Conservation (phyloP, 2,329 filamentous ascomycete species). For the Cercospora berteroae region DNA sequence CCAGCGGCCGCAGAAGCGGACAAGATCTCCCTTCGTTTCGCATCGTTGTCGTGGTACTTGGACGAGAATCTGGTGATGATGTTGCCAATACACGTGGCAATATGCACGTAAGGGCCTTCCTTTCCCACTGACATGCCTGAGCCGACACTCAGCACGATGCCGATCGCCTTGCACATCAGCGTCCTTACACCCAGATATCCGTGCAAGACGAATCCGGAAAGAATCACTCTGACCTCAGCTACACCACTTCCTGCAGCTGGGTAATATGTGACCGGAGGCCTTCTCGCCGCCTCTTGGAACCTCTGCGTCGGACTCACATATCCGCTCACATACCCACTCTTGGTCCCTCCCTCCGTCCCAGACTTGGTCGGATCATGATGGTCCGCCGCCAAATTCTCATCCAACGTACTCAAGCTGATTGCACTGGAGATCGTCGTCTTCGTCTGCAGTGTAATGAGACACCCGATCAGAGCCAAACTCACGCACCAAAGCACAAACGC, state of each 20-base stretch:
- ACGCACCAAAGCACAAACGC: constrained; percentile 74
- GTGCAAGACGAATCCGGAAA: constrained; percentile 96
- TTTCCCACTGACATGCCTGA: constrained; percentile 94
- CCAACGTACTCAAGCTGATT: constrained; percentile 80
- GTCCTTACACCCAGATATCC: constrained; percentile 90
- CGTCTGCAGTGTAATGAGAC: constrained; percentile 79
- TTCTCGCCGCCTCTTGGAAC: constrained; percentile 41
- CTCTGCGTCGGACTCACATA: constrained; percentile 42
- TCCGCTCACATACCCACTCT: constrained; percentile 30
- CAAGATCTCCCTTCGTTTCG: constrained; percentile 88
- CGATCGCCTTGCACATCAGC: constrained; percentile 77
- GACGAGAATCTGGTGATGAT: constrained; percentile 89
- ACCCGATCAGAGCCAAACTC: constrained; percentile 67
- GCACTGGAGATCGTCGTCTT: constrained; percentile 91
- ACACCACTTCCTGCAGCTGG: constrained; percentile 94
- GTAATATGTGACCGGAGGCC: constrained; percentile 85
- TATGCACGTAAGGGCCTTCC: constrained; percentile 95
- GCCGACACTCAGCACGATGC: constrained; percentile 81
- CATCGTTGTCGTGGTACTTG: constrained; percentile 94
- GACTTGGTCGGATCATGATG: constrained; percentile 40
- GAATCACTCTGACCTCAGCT: constrained; percentile 92
- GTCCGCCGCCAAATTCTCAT: constrained; percentile 84
- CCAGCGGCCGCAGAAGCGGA: constrained; percentile 89
- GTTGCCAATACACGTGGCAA: constrained; percentile 91
- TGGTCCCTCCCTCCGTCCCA: constrained; percentile 41